Conservation (phyloP, 805 yeast species). For the Ogataea henricii region DNA sequence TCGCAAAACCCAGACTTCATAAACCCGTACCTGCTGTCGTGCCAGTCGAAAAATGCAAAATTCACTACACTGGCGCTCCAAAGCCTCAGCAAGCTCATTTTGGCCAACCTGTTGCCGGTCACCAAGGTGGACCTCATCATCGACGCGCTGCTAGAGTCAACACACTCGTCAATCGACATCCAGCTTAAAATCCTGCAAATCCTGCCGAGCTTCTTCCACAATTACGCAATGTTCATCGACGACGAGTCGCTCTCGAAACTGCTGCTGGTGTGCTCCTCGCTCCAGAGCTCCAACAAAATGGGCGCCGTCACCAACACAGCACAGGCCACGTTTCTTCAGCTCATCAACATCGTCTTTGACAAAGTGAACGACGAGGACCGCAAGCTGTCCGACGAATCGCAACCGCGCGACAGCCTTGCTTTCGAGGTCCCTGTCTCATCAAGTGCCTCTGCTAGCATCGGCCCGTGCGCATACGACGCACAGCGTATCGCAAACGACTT, state of each 20-base stretch:
- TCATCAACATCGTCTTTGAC: constrained; percentile 78
- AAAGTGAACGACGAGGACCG: constrained; percentile 48
- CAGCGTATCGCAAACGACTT: constrained; percentile 70
- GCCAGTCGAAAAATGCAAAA: constrained; percentile 74
- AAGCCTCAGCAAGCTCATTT: constrained; percentile 62
- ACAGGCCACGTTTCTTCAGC: constrained; percentile 87
- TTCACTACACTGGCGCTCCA: constrained; percentile 72
- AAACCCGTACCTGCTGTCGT: constrained; percentile 70
- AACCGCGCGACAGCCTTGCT: constrained; percentile 15
- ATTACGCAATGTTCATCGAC: constrained; percentile 55
- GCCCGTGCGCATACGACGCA: constrained; percentile 65
- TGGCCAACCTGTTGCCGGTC: constrained; percentile 54
- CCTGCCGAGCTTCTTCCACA: constrained; percentile 71
- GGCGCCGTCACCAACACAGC: constrained; percentile 88
- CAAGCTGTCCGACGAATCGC: constrained; percentile 10
- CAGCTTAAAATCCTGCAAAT: constrained; percentile 86
- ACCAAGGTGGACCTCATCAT: constrained; percentile 56
- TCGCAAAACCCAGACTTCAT: constrained; percentile 54
- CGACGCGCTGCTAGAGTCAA: constrained; percentile 70
- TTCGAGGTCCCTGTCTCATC: constrained; percentile 49
- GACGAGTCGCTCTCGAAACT: constrained; percentile 60
- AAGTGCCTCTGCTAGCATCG: constrained; percentile 43
- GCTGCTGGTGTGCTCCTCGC: constrained; percentile 66
- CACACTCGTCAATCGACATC: constrained; percentile 74
- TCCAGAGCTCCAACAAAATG: constrained; percentile 68